Percentiles rank a stretch among this genome's conserved stretches.
These are phyloP conservation scores for Verticillium klebahnii DNA, from an alignment of 2,329 filamentous ascomycete species.

Conservation along the genomic window DNA sequence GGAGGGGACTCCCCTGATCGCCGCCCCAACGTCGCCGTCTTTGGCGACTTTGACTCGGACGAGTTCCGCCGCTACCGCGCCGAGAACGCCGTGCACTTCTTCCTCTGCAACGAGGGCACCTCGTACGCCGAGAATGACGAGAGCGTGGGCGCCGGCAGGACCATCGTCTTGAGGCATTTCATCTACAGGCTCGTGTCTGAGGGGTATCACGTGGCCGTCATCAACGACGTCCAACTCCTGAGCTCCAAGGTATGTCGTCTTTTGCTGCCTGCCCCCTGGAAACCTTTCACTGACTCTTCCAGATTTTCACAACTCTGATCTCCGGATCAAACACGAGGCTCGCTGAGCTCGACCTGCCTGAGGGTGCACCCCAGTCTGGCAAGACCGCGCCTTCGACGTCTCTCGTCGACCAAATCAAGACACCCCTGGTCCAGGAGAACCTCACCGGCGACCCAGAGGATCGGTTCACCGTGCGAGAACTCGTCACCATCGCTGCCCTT, in stretches of 20 bases:
- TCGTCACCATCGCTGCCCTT: constrained; percentile 11
- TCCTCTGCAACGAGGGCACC: constrained; percentile 64
- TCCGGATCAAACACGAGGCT: background rate
- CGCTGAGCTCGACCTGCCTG: background rate
- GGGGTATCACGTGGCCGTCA: constrained; percentile 58
- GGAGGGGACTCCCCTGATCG: background rate
- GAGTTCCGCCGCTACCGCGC: constrained; percentile 53
- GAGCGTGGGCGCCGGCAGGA: constrained; percentile 1
- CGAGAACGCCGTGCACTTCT: constrained; percentile 54
- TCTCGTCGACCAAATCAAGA: background rate
- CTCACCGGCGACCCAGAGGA: background rate
- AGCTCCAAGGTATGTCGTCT: constrained; percentile 53
- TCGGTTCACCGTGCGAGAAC: constrained; percentile 14
- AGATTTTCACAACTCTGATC: constrained; percentile 2
- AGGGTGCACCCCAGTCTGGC: background rate
- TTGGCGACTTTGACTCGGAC: constrained; percentile 39
- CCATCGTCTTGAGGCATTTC: constrained; percentile 31
- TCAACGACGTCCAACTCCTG: constrained; percentile 58
- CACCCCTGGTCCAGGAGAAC: background rate
- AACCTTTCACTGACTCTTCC: background rate
- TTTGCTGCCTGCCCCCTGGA: background rate
- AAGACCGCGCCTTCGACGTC: background rate
- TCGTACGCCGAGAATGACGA: constrained; percentile 10
- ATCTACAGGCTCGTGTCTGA: constrained; percentile 49
- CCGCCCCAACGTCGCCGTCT: constrained; percentile 29